Base-by-base conservation (phyloP, 2,329 filamentous ascomycete genomes). In the Hypoxylon sp. region DNA sequence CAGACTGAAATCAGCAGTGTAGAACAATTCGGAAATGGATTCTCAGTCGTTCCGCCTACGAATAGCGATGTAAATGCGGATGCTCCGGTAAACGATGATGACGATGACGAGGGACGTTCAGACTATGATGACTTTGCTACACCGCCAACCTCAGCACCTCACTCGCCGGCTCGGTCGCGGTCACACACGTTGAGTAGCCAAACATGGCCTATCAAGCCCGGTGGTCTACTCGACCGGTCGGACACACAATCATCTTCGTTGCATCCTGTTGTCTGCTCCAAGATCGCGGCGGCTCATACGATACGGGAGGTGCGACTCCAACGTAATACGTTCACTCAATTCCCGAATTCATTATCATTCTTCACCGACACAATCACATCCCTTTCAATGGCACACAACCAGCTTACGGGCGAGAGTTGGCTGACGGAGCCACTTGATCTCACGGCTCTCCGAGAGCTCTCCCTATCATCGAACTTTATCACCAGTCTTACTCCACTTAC, bases 381-480 rank as follows among this genome's bases (percentile, higher is more conserved):
- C 0, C 85, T 97, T 15, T 93, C 92, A 53, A 78, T 97, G 24
- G 88, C 93, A 1, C 87, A 93, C 74, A 97, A 97, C 77, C 87
- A 92, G 60, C 82, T 95, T 24, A 82, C 86, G 3, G 87, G 87
- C 19, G 86, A 89, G 69, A 81, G 84, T 0, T 94, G 92, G 75
- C 81, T 98, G 51, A 84, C 84, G 2, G 88, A 89, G 35, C 83
- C 86, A 2, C 81, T 97, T 3, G 86, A 90, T 31, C 85, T 98
- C 0, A 91, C 92, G 0, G 88, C 86, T 2, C 85, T 98, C 10
- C 90, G 89, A 72, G 93, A 94, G 71, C 85, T 98, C 42, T 94
- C 92, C 73, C 80, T 98, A 21, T 85, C 88, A 47, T 87, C 88
- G 24, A 95, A 96, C 77, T 90, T 90, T 50, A 88, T 98, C 66